Percentiles rank a stretch among this genome's conserved stretches.
Evolutionary conservation across 2,329 filamentous ascomycete species (phyloP).

Genomic region (Aspergillus floridensis): DNA sequence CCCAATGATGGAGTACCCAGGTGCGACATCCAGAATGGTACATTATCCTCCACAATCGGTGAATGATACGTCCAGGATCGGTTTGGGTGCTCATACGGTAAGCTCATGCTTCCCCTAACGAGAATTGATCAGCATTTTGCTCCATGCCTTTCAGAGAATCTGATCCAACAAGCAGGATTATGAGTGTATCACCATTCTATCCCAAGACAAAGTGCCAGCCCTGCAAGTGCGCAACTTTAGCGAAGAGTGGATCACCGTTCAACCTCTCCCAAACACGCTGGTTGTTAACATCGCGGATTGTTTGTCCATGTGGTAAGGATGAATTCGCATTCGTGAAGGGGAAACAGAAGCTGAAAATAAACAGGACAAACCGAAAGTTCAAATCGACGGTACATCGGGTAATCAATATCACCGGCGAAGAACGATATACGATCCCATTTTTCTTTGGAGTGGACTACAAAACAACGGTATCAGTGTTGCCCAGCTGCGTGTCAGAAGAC

Average conservation of each 20-base stretch:
- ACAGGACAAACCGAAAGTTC: conserved; percentile 40
- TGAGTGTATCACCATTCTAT: conserved; percentile 42
- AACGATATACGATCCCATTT: conserved; percentile 42
- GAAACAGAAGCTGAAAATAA: conserved; percentile 1
- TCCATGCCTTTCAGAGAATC: too few relatives aligned
- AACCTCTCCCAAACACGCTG: conserved; percentile 25
- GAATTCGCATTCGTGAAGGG: background rate
- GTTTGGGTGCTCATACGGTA: conserved; percentile 43
- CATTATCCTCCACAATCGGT: conserved; percentile 42
- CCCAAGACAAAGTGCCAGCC: conserved; percentile 40
- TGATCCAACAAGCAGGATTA: conserved; percentile 27
- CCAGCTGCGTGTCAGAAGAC: conserved; percentile 16
- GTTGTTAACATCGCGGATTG: conserved; percentile 37
- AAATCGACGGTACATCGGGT: conserved; percentile 42
- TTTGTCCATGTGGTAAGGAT: conserved; percentile 23
- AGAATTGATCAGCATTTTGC: too few relatives aligned
- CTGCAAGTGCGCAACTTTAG: conserved; percentile 36
- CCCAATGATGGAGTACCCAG: conserved; percentile 31
- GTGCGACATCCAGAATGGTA: conserved; percentile 41
- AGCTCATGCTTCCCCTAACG: background rate
- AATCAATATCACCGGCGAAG: conserved; percentile 38
- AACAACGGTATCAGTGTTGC: conserved; percentile 27
- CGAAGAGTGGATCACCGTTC: conserved; percentile 26
- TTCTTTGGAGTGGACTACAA: conserved; percentile 45
- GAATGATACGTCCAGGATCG: conserved; percentile 34